Evolutionary conservation across 164 flowering plant species (phyloP), one percentile per base, ranked within the genome.

Genomic region (Annona squamosa): DNA sequence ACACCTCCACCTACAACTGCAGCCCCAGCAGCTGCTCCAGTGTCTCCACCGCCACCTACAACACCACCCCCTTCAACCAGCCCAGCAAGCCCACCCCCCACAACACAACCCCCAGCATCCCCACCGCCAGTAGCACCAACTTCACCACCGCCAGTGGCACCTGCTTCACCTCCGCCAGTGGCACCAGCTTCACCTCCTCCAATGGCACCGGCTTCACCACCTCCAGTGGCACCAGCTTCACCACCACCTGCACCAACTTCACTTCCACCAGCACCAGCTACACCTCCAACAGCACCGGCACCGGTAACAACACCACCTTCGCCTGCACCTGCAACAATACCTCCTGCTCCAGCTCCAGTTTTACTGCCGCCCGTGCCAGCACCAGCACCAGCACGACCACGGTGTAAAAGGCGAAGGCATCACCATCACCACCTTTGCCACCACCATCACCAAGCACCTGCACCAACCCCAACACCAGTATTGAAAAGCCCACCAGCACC

Each of bases 401-500:
- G 84, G 74, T 75, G 79, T 72, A 80, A 80, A 80, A 77, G 73
- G 71, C 81, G 76, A 64, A 67, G 69, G 44, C 67, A 72, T 67
- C 80, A 77, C 72, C 83, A 62, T 72, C 71, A 72, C 56, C 71
- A 72, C 71, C 80, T 74, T 70, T 82, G 57, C 73, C 84, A 85
- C 74, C 85, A 71, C 80, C 84, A 83, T 74, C 83, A 67, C 72
- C 80, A 75, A 70, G 86, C 81, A 72, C 86, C 77, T 73, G 88
- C 89, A 65, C 88, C 88, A 16, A 86, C 89, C 57, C 86, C 88
- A 12, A 84, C 88, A 37, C 86, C 87, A 74, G 67, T 73, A 19
- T 70, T 82, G 19, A 71, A 41, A 26, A 87, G 91, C 74, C 91
- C 91, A 16, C 94, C 90, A 61, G 88, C 94, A 72, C 90, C 90